Base-by-base conservation (phyloP, 306 rosid species). In the Crataegus laevigata region DNA sequence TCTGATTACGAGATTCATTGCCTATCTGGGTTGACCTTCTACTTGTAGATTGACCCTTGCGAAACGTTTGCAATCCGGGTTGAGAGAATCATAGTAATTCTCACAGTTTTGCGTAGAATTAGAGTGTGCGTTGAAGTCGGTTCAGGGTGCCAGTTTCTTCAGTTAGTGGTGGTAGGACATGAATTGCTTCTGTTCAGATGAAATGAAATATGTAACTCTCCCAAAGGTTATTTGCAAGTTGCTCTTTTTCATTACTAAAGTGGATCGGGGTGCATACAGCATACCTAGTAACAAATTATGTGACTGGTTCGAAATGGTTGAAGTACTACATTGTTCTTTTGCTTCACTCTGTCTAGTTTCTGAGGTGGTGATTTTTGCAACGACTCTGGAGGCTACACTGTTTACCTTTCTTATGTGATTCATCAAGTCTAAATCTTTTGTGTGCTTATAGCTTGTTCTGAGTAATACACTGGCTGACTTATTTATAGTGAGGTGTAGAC, bases 401-500 rank as follows among this genome's bases (percentile, higher is more conserved):
- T 60, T 43, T 4, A 3, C 15, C 3, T 75, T 47, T 40, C 18
- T 61, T 59, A 29, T 25, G 26, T 26, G 66, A 60, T 60, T 47
- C 5, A 32, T 64, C 2, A 36, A 34, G 6, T 30, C 19, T 26
- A 68, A 68, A 28, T 74, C 11, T 47, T 59, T 68, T 76, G 10
- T 60, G 59, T n/a, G 24, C 60, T 69, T 66, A 62, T 78, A 45
- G 73, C 50, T 18, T 12, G 36, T 50, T 80, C 21, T 21, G 50
- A 57, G 79, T 84, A 62, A 80, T 79, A n/a, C 59, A 38, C n/a
- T 81, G 77, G 75, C 82, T 81, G 14, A 77, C 81, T 79, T 88
- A 54, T 74, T 18, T 84, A 54, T 84, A 94, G 99, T 79, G 60
- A 85, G 94, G 69, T 71, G 88, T 79, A 85, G 85, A 82, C 82